Evolutionary conservation across 2,329 filamentous ascomycete genomes (phyloP).

Genomic region (Proliferodiscus dingleyae): DNA sequence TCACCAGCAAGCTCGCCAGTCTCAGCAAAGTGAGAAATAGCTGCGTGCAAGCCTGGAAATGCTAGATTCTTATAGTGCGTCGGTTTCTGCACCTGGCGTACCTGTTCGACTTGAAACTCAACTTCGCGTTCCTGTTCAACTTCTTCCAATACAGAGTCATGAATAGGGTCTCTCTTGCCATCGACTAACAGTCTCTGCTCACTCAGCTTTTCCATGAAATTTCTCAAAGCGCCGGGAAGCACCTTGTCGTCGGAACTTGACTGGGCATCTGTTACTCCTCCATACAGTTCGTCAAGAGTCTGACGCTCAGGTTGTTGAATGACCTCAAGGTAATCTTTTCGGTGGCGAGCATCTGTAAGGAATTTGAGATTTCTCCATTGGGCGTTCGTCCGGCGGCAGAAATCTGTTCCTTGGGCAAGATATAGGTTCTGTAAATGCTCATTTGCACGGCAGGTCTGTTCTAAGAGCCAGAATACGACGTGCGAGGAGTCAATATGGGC

Average conservation of each 20-base stretch:
- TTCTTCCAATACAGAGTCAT: conserved; percentile 52
- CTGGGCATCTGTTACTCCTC: conserved; percentile 28
- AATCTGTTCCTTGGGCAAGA: conserved; percentile 55
- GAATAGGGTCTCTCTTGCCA: conserved; percentile 39
- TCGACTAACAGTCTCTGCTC: conserved; percentile 34
- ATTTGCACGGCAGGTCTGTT: conserved; percentile 56
- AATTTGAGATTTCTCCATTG: conserved; percentile 38
- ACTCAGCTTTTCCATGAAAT: conserved; percentile 34
- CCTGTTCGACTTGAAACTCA: conserved; percentile 39
- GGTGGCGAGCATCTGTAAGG: conserved; percentile 32
- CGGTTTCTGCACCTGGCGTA: conserved; percentile 41
- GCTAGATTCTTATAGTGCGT: conserved; percentile 33
- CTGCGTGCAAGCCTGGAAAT: conserved; percentile 43
- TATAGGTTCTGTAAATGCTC: conserved; percentile 57
- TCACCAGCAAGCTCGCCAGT: conserved; percentile 40
- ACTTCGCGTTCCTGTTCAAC: conserved; percentile 44
- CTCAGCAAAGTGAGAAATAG: conserved; percentile 41
- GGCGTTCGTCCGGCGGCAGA: conserved; percentile 51
- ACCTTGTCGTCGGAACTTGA: conserved; percentile 1
- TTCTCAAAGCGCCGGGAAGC: conserved; percentile 24
- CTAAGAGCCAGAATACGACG: conserved; percentile 57
- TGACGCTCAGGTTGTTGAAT: conserved; percentile 51
- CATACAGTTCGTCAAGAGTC: conserved; percentile 55
- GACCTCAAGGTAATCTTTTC: conserved; percentile 37
- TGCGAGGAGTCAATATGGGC: conserved; percentile 33